A percentile compares a stretch with the other conserved stretches of the same genome.
Evolutionary conservation across 108 stramenopile species (phyloP).

Genomic region (Cyclotella atomus): DNA sequence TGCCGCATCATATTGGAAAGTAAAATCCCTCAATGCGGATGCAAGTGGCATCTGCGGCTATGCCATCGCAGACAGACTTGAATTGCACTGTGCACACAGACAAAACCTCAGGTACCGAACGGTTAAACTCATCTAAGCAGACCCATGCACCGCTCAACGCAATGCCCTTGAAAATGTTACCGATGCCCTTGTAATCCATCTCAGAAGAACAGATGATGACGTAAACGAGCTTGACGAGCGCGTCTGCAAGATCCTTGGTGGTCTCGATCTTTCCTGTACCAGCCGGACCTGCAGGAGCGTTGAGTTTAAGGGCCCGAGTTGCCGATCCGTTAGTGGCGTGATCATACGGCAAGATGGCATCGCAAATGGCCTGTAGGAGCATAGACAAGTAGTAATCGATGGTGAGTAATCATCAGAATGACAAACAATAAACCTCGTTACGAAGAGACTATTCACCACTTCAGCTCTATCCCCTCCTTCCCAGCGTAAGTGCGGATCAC

Average conservation of each 20-base stretch:
- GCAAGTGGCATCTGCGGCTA: slow-evolving; percentile 66
- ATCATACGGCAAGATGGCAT: slow-evolving; percentile 82
- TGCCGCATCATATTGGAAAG: slow-evolving; percentile 83
- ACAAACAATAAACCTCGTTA: too few species aligned
- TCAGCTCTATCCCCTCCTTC: slow-evolving; percentile 69
- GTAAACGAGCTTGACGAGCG: slow-evolving; percentile 79
- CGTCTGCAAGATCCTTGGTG: slow-evolving; percentile 80
- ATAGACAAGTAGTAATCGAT: too few species aligned
- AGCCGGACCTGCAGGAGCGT: slow-evolving; percentile 82
- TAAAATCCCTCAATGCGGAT: slow-evolving; percentile 75
- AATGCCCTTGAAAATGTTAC: slow-evolving; percentile 78
- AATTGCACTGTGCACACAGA: slow-evolving; percentile 85
- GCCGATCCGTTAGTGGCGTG: slow-evolving; percentile 88
- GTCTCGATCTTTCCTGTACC: slow-evolving; percentile 88
- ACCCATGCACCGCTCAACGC: slow-evolving; percentile 75
- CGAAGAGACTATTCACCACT: too few species aligned
- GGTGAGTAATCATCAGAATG: too few species aligned
- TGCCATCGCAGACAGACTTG: slow-evolving; percentile 86
- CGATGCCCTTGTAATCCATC: slow-evolving; percentile 76
- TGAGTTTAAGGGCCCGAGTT: slow-evolving; percentile 82
- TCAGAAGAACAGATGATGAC: slow-evolving; percentile 86
- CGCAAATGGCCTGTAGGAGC: too few species aligned
- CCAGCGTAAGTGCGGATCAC: slow-evolving; percentile 66
- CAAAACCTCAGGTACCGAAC: slow-evolving; percentile 81
- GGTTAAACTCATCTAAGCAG: slow-evolving; percentile 86